Percentiles rank a stretch among this genome's conserved stretches.
phyloP scores from a whole-genome alignment of 495 filamentous ascomycete genomes.

The Neurospora sp. region DNA sequence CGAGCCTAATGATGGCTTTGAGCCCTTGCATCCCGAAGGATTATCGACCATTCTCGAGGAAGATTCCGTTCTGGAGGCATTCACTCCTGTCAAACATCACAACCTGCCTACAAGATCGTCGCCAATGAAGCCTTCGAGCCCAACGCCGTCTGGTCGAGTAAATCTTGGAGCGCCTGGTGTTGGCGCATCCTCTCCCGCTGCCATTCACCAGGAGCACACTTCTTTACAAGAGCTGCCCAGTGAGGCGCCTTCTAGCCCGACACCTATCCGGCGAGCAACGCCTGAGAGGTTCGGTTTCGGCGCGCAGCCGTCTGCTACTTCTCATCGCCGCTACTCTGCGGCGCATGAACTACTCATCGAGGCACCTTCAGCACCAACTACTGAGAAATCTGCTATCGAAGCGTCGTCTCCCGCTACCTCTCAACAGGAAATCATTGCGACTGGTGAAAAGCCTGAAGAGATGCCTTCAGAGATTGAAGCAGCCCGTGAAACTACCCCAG shows the following conservation, averaged over 20 bases:
- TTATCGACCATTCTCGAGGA: conserved; percentile 24
- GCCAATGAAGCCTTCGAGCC: neutral
- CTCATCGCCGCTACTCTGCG: neutral
- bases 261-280: neutral
- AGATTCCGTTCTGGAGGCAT: conserved; percentile 2
- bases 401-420: neutral
- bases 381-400: neutral
- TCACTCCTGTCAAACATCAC: neutral
- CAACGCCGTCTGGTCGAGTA: neutral
- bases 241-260: neutral
- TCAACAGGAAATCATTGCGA: neutral
- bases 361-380: neutral
- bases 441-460: neutral
- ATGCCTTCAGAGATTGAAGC: neutral
- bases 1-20: conserved; percentile 3
- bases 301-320: neutral
- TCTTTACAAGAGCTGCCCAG: neutral
- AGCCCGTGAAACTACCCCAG: neutral
- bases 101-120: neutral
- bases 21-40: conserved; percentile 15
- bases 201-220: neutral
- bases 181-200: neutral
- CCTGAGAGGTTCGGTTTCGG: neutral
- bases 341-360: neutral
- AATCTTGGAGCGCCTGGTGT: neutral